These are phyloP conservation scores for Hymenotorrendiella dingleyae DNA, from an alignment of 2,329 filamentous ascomycete genomes.

Conservation along the genomic window DNA sequence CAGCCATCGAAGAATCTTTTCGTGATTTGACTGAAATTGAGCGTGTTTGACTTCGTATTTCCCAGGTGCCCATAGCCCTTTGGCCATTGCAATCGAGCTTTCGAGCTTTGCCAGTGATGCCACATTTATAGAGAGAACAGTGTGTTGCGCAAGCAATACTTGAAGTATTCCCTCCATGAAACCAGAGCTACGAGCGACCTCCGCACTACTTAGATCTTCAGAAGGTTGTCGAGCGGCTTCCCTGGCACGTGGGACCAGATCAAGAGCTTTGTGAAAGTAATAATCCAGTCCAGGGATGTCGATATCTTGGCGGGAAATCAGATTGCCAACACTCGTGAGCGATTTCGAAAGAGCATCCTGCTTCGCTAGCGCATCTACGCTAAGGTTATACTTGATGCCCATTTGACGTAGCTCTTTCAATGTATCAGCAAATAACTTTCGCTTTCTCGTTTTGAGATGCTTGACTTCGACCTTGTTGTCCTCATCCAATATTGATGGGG, in stretches of 20 bases:
- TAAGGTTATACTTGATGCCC: constrained; percentile 81
- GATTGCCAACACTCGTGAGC: constrained; percentile 51
- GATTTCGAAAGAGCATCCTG: constrained; percentile 68
- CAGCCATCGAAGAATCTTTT: constrained; percentile 51
- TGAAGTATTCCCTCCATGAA: constrained; percentile 82
- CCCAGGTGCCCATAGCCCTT: constrained; percentile 38
- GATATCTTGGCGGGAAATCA: constrained; percentile 22
- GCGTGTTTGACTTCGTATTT: constrained; percentile 17
- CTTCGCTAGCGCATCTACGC: constrained; percentile 63
- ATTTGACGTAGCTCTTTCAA: constrained; percentile 78
- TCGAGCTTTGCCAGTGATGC: constrained; percentile 17
- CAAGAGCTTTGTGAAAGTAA: constrained; percentile 73
- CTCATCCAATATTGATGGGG: constrained; percentile 72
- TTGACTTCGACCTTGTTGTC: constrained; percentile 81
- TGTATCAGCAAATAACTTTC: constrained; percentile 83
- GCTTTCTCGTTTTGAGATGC: constrained; percentile 85
- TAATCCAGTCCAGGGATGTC: constrained; percentile 50
- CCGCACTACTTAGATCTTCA: constrained; percentile 75
- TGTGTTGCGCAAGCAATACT: constrained; percentile 55
- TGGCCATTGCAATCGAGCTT: constrained; percentile 16
- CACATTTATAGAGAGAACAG: constrained; percentile 19
- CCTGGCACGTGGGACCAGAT: constrained; percentile 64
- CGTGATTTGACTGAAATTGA: constrained; percentile 17
- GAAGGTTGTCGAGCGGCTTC: constrained; percentile 67
- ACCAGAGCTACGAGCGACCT: constrained; percentile 72